Evolutionary conservation across 164 flowering plant genomes (phyloP), one percentile per base, ranked within the genome.

Genomic region (Protea cynaroides): DNA sequence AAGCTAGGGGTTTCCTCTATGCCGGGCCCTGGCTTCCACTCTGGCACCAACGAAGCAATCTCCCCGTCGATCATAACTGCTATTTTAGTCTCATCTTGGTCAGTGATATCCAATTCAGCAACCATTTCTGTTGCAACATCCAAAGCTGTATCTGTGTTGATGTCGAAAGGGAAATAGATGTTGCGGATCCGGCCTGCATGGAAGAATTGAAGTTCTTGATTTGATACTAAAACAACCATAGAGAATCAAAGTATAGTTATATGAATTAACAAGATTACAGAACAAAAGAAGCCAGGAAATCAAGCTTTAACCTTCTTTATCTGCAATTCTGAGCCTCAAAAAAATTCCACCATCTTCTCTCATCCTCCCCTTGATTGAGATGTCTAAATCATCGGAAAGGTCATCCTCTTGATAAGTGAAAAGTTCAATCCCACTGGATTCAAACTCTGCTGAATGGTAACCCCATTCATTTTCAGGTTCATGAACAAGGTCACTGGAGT

Each of bases 81-180:
- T 73, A 92, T 89, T 63, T 78, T 81, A 14, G 81, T 82, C 57
- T 84, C 97, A 59, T 92, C 96, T 78, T 94, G 96, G 60, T 92
- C 96, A 18, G 79, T 86, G 1, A 94, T 81, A 64, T 89, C 97
- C 46, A 91, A 79, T 62, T 93, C 99, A 0, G 80, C 72, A 18
- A 94, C 88, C 99, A 94, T 94, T 79, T 94, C 99, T 17, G 79
- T 76, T 0, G 97, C 96, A 52, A 94, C 97, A 65, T 80, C 83
- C 58, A 83, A 56, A 53, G 97, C 96, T 0, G 97, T 94, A 73
- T 94, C 99, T 22, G 58, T 76, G 74, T 83, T 88, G 34, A 80
- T 72, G 62, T 94, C 90, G 64, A 94, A 94, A 8, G 93, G 90
- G 75, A 94, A 94, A 76, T 89, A 83, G 61, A 94, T 94, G 75